These are phyloP conservation scores for Cladochytrium tenue DNA, from an alignment of 371 early-diverging fungal species.

Conservation along the genomic window DNA sequence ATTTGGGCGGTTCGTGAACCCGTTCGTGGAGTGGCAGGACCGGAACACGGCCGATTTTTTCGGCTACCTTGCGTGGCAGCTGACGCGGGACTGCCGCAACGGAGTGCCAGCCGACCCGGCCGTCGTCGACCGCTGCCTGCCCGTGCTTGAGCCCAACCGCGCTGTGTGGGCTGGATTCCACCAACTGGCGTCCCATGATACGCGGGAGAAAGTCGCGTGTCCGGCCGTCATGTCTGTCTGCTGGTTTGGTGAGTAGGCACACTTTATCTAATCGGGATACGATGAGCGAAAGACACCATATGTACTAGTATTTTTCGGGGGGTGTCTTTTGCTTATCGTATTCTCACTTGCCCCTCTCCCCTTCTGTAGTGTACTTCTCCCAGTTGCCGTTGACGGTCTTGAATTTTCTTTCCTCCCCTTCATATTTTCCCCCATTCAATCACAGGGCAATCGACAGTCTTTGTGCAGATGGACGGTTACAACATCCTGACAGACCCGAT, in stretches of 20 bases:
- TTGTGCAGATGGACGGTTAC: conserved; percentile 60
- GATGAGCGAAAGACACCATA: too few relatives aligned
- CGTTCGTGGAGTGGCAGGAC: conserved; percentile 63
- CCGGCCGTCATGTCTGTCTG: neutral
- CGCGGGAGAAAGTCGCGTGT: neutral
- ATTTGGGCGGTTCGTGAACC: conserved; percentile 62
- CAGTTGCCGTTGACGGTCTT: too few relatives aligned
- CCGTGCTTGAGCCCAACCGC: conserved; percentile 50
- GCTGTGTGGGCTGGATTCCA: conserved; percentile 23
- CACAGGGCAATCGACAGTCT: conserved; percentile 61
- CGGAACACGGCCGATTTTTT: conserved; percentile 51
- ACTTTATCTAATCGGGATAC: too few relatives aligned
- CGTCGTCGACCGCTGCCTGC: conserved; percentile 40
- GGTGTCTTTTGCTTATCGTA: too few relatives aligned
- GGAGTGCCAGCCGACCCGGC: conserved; percentile 42
- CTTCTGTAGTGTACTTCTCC: too few relatives aligned
- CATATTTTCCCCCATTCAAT: conserved; percentile 8
- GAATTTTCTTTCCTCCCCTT: too few relatives aligned
- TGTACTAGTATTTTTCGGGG: too few relatives aligned
- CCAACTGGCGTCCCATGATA: neutral
- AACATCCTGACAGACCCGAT: conserved; percentile 66
- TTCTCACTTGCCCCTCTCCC: too few relatives aligned
- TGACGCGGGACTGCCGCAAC: conserved; percentile 49
- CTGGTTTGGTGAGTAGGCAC: too few relatives aligned
- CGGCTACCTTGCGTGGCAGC: conserved; percentile 37